Conservation (phyloP, 2,329 filamentous ascomycete species). For the Raffaelea arxii region DNA sequence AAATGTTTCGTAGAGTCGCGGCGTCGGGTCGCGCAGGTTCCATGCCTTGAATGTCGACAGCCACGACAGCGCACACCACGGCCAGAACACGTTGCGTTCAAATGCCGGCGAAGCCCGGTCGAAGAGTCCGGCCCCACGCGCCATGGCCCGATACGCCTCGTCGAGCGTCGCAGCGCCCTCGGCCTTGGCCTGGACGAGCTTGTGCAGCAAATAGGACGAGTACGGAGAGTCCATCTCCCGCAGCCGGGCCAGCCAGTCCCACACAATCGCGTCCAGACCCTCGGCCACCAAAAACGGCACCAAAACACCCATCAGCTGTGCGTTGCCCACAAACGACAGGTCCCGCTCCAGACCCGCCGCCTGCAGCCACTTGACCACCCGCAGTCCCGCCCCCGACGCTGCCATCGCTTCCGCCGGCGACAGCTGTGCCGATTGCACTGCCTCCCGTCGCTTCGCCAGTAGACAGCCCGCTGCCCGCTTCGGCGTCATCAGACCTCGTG, state of each 20-base stretch:
- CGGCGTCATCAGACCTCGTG: conserved; percentile 45
- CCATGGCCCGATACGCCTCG: conserved; percentile 36
- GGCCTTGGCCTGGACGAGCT: conserved; percentile 27
- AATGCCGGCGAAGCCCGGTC: conserved; percentile 24
- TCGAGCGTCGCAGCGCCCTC: conserved; percentile 31
- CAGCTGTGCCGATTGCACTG: conserved; percentile 23
- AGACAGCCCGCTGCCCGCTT: conserved; percentile 45
- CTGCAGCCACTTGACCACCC: conserved; percentile 44
- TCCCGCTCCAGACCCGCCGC: conserved; percentile 36
- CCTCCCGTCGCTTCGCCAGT: conserved; percentile 33
- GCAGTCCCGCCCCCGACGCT: conserved; percentile 33
- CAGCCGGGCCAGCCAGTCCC: conserved; percentile 41
- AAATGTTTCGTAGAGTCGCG: conserved; percentile 42
- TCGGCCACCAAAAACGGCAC: conserved; percentile 43
- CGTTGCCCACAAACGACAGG: conserved; percentile 34
- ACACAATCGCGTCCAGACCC: conserved; percentile 38
- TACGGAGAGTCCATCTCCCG: conserved; percentile 16
- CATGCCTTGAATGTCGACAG: conserved; percentile 40
- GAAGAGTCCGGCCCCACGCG: conserved; percentile 35
- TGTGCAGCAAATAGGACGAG: conserved; percentile 27
- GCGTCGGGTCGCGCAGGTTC: conserved; percentile 33
- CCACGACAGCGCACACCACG: conserved; percentile 42
- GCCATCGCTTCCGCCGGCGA: conserved; percentile 25
- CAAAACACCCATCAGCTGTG: conserved; percentile 25
- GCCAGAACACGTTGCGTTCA: conserved; percentile 25